phyloP scores from a whole-genome alignment of 176 grass and related monocot genomes.

The Paspalum vaginatum region DNA sequence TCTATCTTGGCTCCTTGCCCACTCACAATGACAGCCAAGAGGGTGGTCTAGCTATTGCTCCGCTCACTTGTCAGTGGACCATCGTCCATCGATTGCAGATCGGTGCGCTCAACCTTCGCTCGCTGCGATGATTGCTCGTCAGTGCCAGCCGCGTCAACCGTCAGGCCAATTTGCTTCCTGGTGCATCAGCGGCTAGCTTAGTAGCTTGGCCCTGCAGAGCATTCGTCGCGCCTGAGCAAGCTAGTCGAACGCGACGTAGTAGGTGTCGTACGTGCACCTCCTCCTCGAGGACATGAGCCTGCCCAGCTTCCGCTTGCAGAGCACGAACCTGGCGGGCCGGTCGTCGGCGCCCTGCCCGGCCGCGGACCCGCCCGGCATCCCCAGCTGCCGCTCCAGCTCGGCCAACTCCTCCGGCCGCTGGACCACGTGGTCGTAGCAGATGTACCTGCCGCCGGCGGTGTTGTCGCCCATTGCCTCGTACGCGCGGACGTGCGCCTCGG shows the following conservation, averaged over 20 bases:
- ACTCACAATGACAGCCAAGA: background rate
- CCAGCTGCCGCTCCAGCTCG: constrained; percentile 85
- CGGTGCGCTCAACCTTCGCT: background rate
- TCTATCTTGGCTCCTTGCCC: background rate
- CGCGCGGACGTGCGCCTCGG: constrained; percentile 73
- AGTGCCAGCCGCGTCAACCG: background rate
- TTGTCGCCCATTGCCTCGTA: constrained; percentile 81
- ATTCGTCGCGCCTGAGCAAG: background rate
- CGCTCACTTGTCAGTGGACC: background rate
- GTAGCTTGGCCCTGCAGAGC: background rate
- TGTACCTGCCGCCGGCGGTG: constrained; percentile 83
- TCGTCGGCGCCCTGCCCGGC: constrained; percentile 37
- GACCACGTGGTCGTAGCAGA: constrained; percentile 88
- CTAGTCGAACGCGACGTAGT: constrained; percentile 57
- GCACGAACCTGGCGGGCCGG: constrained; percentile 66
- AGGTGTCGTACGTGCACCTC: constrained; percentile 79
- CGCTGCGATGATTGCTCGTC: background rate
- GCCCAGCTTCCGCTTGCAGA: constrained; percentile 76
- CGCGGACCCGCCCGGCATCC: constrained; percentile 49
- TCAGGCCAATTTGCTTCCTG: background rate
- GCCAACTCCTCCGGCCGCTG: constrained; percentile 63
- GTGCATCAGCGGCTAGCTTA: background rate
- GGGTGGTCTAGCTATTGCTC: background rate
- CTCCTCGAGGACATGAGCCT: constrained; percentile 63
- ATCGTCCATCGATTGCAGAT: background rate